Evolutionary conservation across 176 grass and related monocot species (phyloP), one percentile per base, ranked within the genome.

Genomic region (Carex scoparia): DNA sequence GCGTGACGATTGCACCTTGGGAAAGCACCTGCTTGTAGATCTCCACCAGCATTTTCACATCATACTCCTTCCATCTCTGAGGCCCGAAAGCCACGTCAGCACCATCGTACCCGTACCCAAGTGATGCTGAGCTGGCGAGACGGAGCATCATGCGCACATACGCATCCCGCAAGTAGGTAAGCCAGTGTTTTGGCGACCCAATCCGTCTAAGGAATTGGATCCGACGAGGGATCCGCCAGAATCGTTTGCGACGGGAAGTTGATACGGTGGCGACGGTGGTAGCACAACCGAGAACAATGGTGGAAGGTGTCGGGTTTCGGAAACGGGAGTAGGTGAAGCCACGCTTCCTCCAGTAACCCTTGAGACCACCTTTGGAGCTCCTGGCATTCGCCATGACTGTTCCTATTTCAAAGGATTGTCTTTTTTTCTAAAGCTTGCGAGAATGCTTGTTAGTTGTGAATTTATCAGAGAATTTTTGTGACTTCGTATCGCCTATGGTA

Each of bases 111-210:
- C 87, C 87, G 37, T 70, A 85, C 23, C 87, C 87, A 27, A 83
- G 74, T 23, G 89, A 81, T 38, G 87, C 48, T 48, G 89, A 87
- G 56, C 71, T 87, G 28, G 91, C 89, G 10, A 95, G 56, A 4
- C 87, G 83, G 54, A 95, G 79, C 93, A 95, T 95, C 85, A 82
- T 82, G 69, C n/a, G 55, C 66, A 95, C 93, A 83, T 95, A 95
- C 2, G 87, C 89, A 72, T 95, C 89, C 51, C 87, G 89, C 61
- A 92, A 81, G 19, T 84, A 88, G 73, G 13, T 44, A 16, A 94
- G 79, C 80, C 69, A 48, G 18, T 83, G 82, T 51, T 77, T 87
- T 44, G 90, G 92, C 33, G 89, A 86, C 16, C 87, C 82, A 51
- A 86, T 88, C 80, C 86, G 79, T 7, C 87, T 83, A 18, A 95